Percentiles rank a stretch among this genome's conserved stretches.
Conservation (phyloP, 495 filamentous ascomycete species). For the Aspergillus olivimuriae region DNA sequence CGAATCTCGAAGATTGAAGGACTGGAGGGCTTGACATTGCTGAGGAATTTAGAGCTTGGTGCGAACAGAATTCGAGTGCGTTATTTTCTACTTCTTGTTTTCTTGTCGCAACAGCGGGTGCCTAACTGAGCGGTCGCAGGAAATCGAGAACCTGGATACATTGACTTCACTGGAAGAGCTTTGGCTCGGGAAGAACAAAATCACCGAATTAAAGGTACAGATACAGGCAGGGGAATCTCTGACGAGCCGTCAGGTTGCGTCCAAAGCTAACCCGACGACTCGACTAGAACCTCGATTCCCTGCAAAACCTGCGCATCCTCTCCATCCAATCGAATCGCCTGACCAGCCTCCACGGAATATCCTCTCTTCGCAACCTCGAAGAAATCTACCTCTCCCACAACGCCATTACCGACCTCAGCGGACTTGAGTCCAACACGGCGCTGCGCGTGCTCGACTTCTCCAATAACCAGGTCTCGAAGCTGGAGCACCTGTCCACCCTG, state of each 20-base stretch:
- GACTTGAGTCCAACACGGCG: constrained; percentile 61
- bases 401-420: constrained; percentile 68
- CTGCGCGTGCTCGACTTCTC: constrained; percentile 83
- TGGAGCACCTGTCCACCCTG: constrained; percentile 64
- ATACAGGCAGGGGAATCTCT: too few relatives aligned
- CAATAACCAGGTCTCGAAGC: constrained; percentile 74
- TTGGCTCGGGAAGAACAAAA: constrained; percentile 98
- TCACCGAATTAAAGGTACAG: constrained; percentile 77
- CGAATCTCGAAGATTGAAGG: constrained; percentile 84
- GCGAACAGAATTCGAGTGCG: constrained; percentile 79
- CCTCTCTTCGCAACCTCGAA: constrained; percentile 69
- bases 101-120: not conserved
- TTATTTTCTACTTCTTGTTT: not conserved
- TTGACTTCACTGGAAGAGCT: constrained; percentile 73
- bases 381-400: constrained; percentile 99
- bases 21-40: constrained; percentile 62
- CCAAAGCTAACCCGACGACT: not conserved
- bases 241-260: too few relatives aligned
- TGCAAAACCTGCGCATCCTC: constrained; percentile 78
- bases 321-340: constrained; percentile 98
- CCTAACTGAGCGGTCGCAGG: constrained; percentile 35
- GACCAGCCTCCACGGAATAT: constrained; percentile 68
- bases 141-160: constrained; percentile 80
- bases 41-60: constrained; percentile 82
- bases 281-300: constrained; percentile 52